Conservation (phyloP, 1,284 basidiomycete species). For the Trametes sp. region DNA sequence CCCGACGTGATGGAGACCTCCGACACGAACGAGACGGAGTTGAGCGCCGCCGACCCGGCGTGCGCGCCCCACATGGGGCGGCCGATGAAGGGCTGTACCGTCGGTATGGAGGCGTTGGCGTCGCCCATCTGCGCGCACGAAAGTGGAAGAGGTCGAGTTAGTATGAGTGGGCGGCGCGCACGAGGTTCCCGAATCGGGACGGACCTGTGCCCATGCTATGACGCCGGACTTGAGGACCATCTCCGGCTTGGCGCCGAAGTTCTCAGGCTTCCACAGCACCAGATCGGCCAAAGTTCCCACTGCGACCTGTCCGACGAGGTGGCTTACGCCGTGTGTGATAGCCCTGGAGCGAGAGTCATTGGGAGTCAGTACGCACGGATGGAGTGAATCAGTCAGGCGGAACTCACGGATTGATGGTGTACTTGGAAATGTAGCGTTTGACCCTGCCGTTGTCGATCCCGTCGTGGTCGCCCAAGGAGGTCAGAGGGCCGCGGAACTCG, state of each 20-base stretch:
- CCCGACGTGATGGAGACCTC: conserved; percentile 72
- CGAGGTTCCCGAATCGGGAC: conserved; percentile 30
- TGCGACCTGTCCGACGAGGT: conserved; percentile 87
- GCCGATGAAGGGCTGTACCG: conserved; percentile 87
- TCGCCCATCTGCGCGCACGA: conserved; percentile 78
- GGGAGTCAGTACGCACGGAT: conserved; percentile 11
- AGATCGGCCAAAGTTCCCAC: conserved; percentile 91
- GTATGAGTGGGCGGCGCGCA: conserved; percentile 6
- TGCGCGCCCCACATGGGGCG: conserved; percentile 92
- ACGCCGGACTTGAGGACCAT: conserved; percentile 95
- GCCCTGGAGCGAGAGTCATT: conserved; percentile 60
- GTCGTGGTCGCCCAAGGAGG: conserved; percentile 65
- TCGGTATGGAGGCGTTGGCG: conserved; percentile 93
- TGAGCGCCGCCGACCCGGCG: conserved; percentile 77
- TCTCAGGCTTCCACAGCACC: conserved; percentile 92
- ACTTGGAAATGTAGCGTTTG: conserved; percentile 96
- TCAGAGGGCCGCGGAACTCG: conserved; percentile 76
- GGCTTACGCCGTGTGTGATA: conserved; percentile 92
- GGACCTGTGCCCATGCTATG: conserved; percentile 88
- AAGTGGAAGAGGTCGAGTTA: conserved; percentile 9
- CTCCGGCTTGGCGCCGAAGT: conserved; percentile 92
- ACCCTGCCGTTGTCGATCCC: conserved; percentile 93
- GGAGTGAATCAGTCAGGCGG: neutral
- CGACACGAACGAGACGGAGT: conserved; percentile 90
- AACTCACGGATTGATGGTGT: conserved; percentile 96